These are phyloP conservation scores for Erigeron canadensis DNA, from an alignment of 129 eudicot genomes.

Conservation along the genomic window DNA sequence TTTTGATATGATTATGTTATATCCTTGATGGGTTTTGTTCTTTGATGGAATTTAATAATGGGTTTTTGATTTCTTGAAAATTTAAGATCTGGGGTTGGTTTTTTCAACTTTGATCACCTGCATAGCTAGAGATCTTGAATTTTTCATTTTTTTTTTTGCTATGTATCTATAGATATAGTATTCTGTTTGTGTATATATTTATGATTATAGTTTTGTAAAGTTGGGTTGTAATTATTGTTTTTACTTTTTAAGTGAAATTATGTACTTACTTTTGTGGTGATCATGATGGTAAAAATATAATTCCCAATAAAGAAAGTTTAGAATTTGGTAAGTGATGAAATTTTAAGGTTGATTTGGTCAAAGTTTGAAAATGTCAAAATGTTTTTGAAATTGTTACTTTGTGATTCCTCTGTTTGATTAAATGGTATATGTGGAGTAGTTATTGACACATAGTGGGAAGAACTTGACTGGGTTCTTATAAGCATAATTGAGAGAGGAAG, in stretches of 20 bases:
- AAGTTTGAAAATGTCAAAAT: background rate
- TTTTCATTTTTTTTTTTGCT: background rate
- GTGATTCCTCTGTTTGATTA: conserved; percentile 23
- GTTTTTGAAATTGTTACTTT: conserved; percentile 1
- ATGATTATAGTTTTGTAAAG: conserved; percentile 12
- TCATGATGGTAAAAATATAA: background rate
- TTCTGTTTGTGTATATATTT: background rate
- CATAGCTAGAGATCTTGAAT: conserved; percentile 26
- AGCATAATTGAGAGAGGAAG: no score
- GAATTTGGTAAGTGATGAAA: conserved; percentile 3
- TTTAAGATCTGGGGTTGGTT: conserved; percentile 36
- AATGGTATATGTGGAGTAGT: background rate
- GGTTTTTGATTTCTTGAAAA: conserved; percentile 20
- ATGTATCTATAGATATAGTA: background rate
- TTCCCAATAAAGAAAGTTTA: background rate
- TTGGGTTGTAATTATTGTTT: background rate
- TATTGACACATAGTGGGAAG: background rate
- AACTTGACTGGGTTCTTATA: background rate
- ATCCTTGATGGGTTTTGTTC: conserved; percentile 18
- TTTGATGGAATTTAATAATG: conserved; percentile 1
- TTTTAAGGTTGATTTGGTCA: background rate
- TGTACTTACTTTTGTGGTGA: conserved; percentile 3
- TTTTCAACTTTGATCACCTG: conserved; percentile 15
- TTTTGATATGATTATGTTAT: conserved; percentile 11
- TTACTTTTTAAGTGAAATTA: conserved; percentile 6